Percentiles rank a stretch among this genome's conserved stretches.
phyloP scores from a whole-genome alignment of 805 yeast genomes.

The Metschnikowia amazonensis region DNA sequence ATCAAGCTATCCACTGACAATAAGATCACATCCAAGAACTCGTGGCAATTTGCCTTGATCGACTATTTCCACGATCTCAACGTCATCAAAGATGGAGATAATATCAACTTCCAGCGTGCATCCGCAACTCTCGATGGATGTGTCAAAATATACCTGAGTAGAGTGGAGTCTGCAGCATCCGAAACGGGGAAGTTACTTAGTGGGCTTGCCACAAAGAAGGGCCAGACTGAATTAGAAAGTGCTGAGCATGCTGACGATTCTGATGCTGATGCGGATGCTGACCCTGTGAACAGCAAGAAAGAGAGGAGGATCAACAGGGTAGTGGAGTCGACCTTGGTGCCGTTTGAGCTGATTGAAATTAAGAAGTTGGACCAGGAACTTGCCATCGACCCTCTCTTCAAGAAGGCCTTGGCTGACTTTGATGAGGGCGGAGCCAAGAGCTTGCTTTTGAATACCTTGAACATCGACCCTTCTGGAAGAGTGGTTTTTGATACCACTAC shows the following conservation, averaged over 20 bases:
- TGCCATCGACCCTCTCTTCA: constrained; percentile 69
- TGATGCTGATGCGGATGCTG: constrained; percentile 20
- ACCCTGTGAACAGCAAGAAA: constrained; percentile 17
- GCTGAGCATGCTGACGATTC: constrained; percentile 22
- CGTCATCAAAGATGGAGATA: constrained; percentile 67
- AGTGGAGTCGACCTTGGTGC: constrained; percentile 20
- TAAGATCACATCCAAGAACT: constrained; percentile 76
- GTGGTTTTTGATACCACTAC: constrained; percentile 65
- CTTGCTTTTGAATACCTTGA: constrained; percentile 57
- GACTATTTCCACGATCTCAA: constrained; percentile 87
- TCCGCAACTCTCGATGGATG: constrained; percentile 92
- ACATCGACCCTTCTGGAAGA: constrained; percentile 49
- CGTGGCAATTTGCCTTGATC: constrained; percentile 88
- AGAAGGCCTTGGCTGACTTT: constrained; percentile 69
- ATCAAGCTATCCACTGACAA: constrained; percentile 46
- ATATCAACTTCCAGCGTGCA: constrained; percentile 84
- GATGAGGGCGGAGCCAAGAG: constrained; percentile 84
- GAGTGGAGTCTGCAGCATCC: constrained; percentile 87
- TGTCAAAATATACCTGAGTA: constrained; percentile 83
- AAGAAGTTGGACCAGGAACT: constrained; percentile 62
- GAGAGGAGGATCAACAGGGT: constrained; percentile 20
- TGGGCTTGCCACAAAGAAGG: constrained; percentile 51
- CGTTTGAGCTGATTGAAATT: constrained; percentile 47
- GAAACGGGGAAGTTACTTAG: constrained; percentile 83
- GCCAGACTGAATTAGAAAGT: constrained; percentile 25